These are phyloP conservation scores for Termitomyces sp. DNA, from an alignment of 768 basidiomycete species.

Conservation along the genomic window DNA sequence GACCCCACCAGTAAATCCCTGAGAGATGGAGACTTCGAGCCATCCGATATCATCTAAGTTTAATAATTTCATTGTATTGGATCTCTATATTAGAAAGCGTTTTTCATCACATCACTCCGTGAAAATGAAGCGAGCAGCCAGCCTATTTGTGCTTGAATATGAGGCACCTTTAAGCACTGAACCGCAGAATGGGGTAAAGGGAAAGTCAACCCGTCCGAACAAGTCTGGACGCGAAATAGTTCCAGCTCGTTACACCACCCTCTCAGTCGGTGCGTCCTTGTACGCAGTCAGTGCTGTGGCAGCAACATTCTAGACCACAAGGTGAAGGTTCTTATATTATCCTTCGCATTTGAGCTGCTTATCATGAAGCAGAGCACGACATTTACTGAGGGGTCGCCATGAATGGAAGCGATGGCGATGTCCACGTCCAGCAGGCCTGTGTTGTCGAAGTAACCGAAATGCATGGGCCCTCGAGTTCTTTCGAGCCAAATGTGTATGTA, in stretches of 20 bases:
- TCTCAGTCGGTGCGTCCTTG: conserved; percentile 5
- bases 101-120: background rate
- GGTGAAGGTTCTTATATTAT: background rate
- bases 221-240: background rate
- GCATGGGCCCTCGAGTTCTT: conserved; percentile 1
- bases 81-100: background rate
- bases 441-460: conserved; percentile 8
- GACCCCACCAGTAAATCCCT: conserved; percentile 3
- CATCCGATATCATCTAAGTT: background rate
- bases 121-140: background rate
- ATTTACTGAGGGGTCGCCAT: conserved; percentile 10
- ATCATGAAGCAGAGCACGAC: conserved; percentile 5
- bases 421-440: conserved; percentile 13
- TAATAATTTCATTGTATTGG: background rate
- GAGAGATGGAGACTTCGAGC: background rate
- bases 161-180: background rate
- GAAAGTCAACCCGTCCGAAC: background rate
- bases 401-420: conserved; percentile 9
- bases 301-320: conserved; percentile 1
- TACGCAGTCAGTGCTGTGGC: conserved; percentile 8
- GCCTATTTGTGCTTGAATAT: background rate
- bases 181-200: background rate
- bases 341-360: conserved; percentile 6
- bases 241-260: conserved; percentile 1
- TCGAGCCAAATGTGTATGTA: conserved; percentile 12